Percentiles rank a stretch among this genome's conserved stretches.
Evolutionary conservation across 306 rosid species (phyloP).

Genomic region (Dryas octopetala): DNA sequence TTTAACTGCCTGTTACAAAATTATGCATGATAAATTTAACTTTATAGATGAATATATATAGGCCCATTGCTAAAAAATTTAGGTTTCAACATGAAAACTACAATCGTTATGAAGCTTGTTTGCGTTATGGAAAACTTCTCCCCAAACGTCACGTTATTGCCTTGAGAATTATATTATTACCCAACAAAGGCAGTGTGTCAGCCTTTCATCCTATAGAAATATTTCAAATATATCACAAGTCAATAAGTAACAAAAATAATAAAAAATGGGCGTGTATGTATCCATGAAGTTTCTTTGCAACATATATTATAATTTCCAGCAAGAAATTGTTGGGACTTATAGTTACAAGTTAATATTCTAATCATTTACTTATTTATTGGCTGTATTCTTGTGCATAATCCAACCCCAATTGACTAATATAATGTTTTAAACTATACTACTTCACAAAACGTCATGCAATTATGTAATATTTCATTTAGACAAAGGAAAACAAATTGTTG

Average conservation of each 20-base stretch:
- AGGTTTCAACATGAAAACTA: too few species aligned
- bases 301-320: neutral
- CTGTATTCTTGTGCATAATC: neutral
- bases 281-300: neutral
- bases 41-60: too few species aligned
- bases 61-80: too few species aligned
- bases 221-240: neutral
- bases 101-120: too few species aligned
- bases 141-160: too few species aligned
- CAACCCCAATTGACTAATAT: neutral
- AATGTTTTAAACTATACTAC: neutral
- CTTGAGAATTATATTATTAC: too few species aligned
- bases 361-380: neutral
- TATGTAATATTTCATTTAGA: neutral
- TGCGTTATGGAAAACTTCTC: too few species aligned
- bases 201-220: neutral
- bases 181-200: neutral
- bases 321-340: neutral
- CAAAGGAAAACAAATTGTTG: neutral
- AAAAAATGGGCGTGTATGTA: neutral
- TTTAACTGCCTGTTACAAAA: too few species aligned
- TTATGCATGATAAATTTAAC: too few species aligned
- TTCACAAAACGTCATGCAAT: constrained; percentile 6
- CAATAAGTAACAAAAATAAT: neutral
- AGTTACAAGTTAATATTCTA: neutral